Evolutionary conservation across 352 stramenopile species (phyloP), one percentile per base, ranked within the genome.

Genomic region (Phytophthora nicotianae): DNA sequence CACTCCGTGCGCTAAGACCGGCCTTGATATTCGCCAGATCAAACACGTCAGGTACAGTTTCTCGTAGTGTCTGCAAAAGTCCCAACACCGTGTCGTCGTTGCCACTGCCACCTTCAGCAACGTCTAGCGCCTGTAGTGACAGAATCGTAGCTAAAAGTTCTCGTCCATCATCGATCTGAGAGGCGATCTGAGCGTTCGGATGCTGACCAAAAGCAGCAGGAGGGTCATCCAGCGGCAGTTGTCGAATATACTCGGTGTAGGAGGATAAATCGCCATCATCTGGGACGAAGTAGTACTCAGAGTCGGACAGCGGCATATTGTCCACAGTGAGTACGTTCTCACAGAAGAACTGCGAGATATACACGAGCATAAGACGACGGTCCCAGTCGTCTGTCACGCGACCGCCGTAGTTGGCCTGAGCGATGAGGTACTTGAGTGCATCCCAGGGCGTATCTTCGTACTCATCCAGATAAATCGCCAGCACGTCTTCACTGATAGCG

Each of bases 311-410:
- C 9, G 65, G 78, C 48, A 93, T 85, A 58, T 98, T 97, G 16
- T 95, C 86, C 27, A 90, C 70, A 17, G 88, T 75, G 7, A 97
- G 52, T 6, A 95, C 78, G 10, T 95, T 88, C 45, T 98, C 93
- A 13, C 80, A 95, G 62, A 98, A 98, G 56, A 98, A 97, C 65
- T 99, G 91, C 19, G 86, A 89, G 53, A 99, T 98, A 62, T 98
- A 99, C 35, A 98, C 91, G 45, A 98, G 94, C 79, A 98, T 93
- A n/a, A 97, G 75, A 1, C 95, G 89, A 2, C 96, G 89, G 55
- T 99, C 96, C 95, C 93, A 98, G 60, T 98, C 93, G 60, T 99
- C 96, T 1, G 96, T 99, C 24, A 99, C 95, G 16, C 96, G 88
- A 7, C 96, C 96, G 11, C 96, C 96, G 67, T 99, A 99, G 69